Conservation (phyloP, 2,329 filamentous ascomycete species). For the Epichloe festucae region DNA sequence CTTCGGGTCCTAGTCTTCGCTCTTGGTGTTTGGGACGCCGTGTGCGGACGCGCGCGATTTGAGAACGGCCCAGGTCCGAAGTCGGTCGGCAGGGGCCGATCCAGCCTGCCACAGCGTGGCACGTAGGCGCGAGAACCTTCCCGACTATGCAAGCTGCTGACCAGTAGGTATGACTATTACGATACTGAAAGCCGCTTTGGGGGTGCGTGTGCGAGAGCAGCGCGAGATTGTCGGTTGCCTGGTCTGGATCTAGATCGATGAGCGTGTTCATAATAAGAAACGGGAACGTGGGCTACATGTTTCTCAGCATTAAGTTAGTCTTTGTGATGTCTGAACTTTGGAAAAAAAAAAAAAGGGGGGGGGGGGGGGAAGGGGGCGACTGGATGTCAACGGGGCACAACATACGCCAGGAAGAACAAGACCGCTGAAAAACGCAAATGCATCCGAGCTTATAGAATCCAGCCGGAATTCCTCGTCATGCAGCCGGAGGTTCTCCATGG, state of each 20-base stretch:
- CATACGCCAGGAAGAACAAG: conserved; percentile 57
- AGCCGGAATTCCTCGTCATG: conserved; percentile 44
- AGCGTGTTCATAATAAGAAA: conserved; percentile 70
- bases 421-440: conserved; percentile 67
- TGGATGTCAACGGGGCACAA: neutral
- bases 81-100: conserved; percentile 59
- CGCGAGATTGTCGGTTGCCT: conserved; percentile 50
- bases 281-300: conserved; percentile 42
- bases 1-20: conserved; percentile 36
- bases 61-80: conserved; percentile 50
- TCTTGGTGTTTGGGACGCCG: conserved; percentile 37
- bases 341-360: neutral
- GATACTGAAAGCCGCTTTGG: conserved; percentile 63
- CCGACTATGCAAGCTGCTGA: conserved; percentile 58
- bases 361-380: neutral
- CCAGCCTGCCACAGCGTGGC: conserved; percentile 59
- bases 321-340: neutral
- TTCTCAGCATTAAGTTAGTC: conserved; percentile 3
- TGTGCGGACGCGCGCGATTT: conserved; percentile 57
- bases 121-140: conserved; percentile 62
- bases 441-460: conserved; percentile 51
- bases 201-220: conserved; percentile 56
- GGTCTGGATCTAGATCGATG: conserved; percentile 61
- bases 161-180: conserved; percentile 65
- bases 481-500: conserved; percentile 48